Percentiles rank a stretch among this genome's conserved stretches.
Conservation (phyloP, 768 basidiomycete species). For the Mycena albidolilacea region DNA sequence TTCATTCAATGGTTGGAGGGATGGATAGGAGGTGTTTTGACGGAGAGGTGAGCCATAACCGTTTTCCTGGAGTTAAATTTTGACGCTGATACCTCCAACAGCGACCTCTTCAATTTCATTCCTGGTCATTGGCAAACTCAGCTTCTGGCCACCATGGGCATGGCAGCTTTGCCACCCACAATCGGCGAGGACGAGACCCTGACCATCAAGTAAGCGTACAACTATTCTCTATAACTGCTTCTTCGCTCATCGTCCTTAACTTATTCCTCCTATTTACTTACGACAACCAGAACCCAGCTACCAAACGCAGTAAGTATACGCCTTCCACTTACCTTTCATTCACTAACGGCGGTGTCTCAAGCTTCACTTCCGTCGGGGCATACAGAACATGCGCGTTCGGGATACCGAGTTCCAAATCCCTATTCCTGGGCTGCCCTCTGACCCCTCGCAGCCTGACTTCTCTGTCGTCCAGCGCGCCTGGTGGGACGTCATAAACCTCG, state of each 20-base stretch:
- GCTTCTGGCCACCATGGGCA: background rate
- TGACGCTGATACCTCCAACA: background rate
- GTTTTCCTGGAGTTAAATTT: background rate
- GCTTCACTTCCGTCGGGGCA: constrained; percentile 23
- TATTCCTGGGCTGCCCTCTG: constrained; percentile 27
- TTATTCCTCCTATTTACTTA: background rate
- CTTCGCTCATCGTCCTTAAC: background rate
- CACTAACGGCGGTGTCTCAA: background rate
- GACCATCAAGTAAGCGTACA: constrained; percentile 23
- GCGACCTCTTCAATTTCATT: constrained; percentile 12
- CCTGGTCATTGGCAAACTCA: constrained; percentile 23
- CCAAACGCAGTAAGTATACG: constrained; percentile 19
- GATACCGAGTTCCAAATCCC: constrained; percentile 48
- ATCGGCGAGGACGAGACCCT: constrained; percentile 2
- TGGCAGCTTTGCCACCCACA: constrained; percentile 13
- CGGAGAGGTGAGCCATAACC: constrained; percentile 12
- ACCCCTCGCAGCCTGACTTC: constrained; percentile 40
- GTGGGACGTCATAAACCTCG: constrained; percentile 32
- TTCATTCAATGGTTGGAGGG: constrained; percentile 32
- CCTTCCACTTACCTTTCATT: background rate
- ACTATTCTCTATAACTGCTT: constrained; percentile 1
- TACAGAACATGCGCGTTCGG: constrained; percentile 45
- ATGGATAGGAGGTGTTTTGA: constrained; percentile 22
- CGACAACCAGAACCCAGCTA: constrained; percentile 9
- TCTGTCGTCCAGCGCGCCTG: constrained; percentile 43